Evolutionary conservation across 2,329 filamentous ascomycete genomes (phyloP).

Genomic region (Ophiostoma sp.): DNA sequence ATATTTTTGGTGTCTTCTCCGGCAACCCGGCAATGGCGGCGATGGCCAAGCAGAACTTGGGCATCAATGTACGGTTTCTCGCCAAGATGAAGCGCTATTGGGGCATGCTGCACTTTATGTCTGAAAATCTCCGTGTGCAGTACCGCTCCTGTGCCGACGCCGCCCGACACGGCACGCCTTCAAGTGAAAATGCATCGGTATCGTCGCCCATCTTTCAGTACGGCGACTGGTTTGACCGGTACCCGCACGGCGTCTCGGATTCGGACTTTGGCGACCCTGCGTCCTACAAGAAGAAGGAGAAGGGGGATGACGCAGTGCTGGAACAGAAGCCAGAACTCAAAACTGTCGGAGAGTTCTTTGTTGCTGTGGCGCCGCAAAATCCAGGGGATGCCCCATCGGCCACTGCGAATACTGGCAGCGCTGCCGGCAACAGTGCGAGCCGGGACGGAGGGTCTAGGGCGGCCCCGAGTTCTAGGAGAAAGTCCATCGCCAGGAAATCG

Average conservation of each 20-base stretch:
- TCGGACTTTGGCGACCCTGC: conserved; percentile 76
- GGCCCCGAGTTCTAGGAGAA: conserved; percentile 32
- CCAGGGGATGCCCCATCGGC: conserved; percentile 35
- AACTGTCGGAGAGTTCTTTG: conserved; percentile 91
- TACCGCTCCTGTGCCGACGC: conserved; percentile 81
- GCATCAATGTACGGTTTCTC: conserved; percentile 82
- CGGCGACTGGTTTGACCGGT: conserved; percentile 94
- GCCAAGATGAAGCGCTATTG: conserved; percentile 95
- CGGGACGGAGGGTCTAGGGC: conserved; percentile 16
- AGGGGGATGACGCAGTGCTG: conserved; percentile 78
- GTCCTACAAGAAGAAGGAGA: conserved; percentile 62
- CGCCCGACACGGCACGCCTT: conserved; percentile 57
- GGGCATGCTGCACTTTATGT: conserved; percentile 98
- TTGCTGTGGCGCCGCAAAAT: conserved; percentile 61
- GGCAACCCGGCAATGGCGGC: conserved; percentile 70
- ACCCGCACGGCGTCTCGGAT: conserved; percentile 84
- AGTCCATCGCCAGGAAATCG: conserved; percentile 37
- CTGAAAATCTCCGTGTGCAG: conserved; percentile 83
- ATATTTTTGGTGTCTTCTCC: conserved; percentile 86
- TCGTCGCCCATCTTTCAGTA: conserved; percentile 78
- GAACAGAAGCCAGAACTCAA: conserved; percentile 83
- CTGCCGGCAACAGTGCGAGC: conserved; percentile 23
- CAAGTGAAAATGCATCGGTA: conserved; percentile 38
- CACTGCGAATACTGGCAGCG: conserved; percentile 18
- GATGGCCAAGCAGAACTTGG: conserved; percentile 74